Conservation (phyloP, 176 grass and related monocot genomes). For the Saccharum officinarum region DNA sequence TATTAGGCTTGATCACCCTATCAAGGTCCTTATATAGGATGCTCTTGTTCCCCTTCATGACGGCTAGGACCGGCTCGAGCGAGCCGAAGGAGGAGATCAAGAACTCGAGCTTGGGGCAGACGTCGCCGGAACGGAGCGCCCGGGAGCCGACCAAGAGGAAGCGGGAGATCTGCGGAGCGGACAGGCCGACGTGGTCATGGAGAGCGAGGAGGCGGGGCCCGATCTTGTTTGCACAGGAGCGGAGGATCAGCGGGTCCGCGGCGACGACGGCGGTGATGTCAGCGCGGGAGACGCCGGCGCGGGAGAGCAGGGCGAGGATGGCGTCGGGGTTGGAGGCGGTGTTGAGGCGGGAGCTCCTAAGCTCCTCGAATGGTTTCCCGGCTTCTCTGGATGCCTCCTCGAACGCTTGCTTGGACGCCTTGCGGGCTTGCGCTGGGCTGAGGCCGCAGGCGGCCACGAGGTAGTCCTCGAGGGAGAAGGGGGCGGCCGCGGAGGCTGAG, state of each 20-base stretch:
- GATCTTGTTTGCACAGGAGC: background rate
- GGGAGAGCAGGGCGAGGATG: conserved; percentile 11
- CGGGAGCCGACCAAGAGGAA: background rate
- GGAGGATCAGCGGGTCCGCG: background rate
- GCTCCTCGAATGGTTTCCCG: background rate
- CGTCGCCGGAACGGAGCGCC: background rate
- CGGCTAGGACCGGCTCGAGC: background rate
- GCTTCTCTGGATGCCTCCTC: background rate
- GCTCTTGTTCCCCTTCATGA: background rate
- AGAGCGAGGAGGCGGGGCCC: background rate
- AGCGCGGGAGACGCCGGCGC: too few relatives aligned
- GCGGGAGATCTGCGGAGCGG: background rate
- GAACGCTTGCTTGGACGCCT: background rate
- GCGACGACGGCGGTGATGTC: conserved; percentile 16
- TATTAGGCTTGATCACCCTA: background rate
- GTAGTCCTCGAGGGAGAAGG: conserved; percentile 41
- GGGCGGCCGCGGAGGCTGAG: background rate
- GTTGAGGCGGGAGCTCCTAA: background rate
- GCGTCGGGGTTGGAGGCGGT: conserved; percentile 11
- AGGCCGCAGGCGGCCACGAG: conserved; percentile 43
- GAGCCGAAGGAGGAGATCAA: background rate
- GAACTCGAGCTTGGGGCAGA: background rate
- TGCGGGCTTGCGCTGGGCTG: conserved; percentile 18
- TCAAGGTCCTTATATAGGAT: background rate
- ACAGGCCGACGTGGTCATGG: background rate